phyloP scores from a whole-genome alignment of 2,329 filamentous ascomycete genomes.

The Byssoonygena ceratinophila region DNA sequence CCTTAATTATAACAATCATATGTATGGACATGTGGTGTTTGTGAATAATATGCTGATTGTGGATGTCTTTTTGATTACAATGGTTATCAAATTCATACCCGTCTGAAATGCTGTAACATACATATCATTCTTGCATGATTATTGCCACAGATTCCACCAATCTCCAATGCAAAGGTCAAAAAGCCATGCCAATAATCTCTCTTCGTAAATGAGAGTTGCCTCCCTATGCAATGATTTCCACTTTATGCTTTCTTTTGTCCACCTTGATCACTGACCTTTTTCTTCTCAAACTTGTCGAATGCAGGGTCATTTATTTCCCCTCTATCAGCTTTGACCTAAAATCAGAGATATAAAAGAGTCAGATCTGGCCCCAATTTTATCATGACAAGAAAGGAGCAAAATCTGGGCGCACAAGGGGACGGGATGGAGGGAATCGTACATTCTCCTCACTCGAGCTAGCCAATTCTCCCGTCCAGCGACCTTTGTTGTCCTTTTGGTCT shows the following conservation, averaged over 20 bases:
- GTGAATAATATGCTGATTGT: too few relatives aligned
- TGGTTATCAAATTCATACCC: not conserved
- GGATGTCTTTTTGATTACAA: too few relatives aligned
- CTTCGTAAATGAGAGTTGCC: too few relatives aligned
- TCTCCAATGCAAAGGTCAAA: not conserved
- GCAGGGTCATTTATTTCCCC: slow-evolving; percentile 26
- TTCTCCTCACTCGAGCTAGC: slow-evolving; percentile 70
- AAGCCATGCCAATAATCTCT: not conserved
- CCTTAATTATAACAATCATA: too few relatives aligned
- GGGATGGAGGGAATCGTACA: too few relatives aligned
- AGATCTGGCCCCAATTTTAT: too few relatives aligned
- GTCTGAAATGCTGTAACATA: too few relatives aligned
- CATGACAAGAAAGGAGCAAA: too few relatives aligned
- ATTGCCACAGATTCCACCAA: too few relatives aligned
- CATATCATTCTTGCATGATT: too few relatives aligned
- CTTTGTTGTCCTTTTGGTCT: slow-evolving; percentile 42
- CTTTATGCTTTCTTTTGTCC: not conserved
- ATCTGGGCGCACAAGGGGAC: too few relatives aligned
- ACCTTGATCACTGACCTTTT: slow-evolving; percentile 35
- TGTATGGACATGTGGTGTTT: too few relatives aligned
- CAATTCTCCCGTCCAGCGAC: slow-evolving; percentile 66
- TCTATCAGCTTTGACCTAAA: slow-evolving; percentile 51
- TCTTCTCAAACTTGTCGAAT: slow-evolving; percentile 19
- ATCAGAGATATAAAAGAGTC: slow-evolving; percentile 2
- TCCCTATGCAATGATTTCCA: not conserved